These are phyloP conservation scores for Nakazawaea wickerhamii DNA, from an alignment of 805 yeast genomes.

Conservation along the genomic window DNA sequence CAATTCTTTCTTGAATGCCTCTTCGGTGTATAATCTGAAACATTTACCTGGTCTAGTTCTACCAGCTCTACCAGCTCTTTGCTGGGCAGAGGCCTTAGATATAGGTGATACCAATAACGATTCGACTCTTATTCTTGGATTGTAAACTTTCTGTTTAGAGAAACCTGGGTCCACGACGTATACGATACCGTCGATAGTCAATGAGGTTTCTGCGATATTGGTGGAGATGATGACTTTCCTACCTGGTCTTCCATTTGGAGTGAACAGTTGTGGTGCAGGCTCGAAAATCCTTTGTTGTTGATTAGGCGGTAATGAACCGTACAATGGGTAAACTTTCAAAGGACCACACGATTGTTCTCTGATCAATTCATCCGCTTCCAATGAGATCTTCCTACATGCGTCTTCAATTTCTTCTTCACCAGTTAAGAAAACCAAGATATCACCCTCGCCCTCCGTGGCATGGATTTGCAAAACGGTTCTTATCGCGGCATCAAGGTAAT, in stretches of 20 bases:
- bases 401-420: constrained; percentile 99
- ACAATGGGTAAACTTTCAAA: constrained; percentile 81
- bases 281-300: constrained; percentile 93
- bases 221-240: constrained; percentile 90
- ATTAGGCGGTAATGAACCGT: constrained; percentile 94
- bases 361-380: constrained; percentile 84
- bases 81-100: constrained; percentile 96
- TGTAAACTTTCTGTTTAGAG: constrained; percentile 92
- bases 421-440: constrained; percentile 77
- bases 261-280: constrained; percentile 74
- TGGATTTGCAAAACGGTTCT: constrained; percentile 94
- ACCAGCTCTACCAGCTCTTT: constrained; percentile 99
- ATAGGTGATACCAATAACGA: constrained; percentile 92
- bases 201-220: constrained; percentile 95
- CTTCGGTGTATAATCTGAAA: constrained; percentile 93
- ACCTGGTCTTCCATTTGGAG: constrained; percentile 83
- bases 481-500: constrained; percentile 90
- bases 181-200: constrained; percentile 96
- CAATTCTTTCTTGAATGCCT: constrained; percentile 89
- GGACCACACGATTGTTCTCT: constrained; percentile 93
- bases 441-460: constrained; percentile 94
- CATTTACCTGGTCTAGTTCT: constrained; percentile 98
- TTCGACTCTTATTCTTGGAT: constrained; percentile 94
- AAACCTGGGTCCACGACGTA: constrained; percentile 98
- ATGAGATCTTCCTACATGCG: constrained; percentile 80